These are phyloP conservation scores for Globisporangium iwayamae DNA, from an alignment of 352 stramenopile species.

Conservation along the genomic window DNA sequence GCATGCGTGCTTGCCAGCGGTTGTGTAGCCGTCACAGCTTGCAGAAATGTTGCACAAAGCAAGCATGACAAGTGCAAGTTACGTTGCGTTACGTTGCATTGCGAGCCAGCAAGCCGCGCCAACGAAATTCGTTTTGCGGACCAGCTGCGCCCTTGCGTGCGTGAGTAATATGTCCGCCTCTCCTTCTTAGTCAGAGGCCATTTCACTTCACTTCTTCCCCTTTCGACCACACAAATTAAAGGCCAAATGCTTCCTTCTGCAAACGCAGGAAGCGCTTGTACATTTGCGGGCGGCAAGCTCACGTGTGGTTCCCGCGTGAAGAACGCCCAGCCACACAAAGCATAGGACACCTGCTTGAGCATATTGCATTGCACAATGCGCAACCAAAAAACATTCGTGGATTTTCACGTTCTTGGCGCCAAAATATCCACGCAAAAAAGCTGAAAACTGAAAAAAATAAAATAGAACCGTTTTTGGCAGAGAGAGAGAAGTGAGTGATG, in stretches of 20 bases:
- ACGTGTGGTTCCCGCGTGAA: neutral
- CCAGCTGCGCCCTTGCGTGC: neutral
- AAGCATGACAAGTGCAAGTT: neutral
- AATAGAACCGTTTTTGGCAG: neutral
- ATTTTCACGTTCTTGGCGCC: neutral
- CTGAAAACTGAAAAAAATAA: neutral
- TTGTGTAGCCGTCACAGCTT: no score
- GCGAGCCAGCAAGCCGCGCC: neutral
- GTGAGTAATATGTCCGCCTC: slow-evolving; percentile 2
- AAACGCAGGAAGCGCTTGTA: no score
- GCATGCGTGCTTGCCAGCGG: no score
- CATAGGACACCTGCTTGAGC: neutral
- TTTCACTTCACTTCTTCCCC: neutral
- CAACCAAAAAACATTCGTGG: neutral
- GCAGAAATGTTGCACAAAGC: no score
- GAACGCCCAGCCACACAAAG: no score
- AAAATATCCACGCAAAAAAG: slow-evolving; percentile 10
- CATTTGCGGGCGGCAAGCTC: no score
- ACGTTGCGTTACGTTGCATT: neutral
- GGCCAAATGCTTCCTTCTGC: no score
- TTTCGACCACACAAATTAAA: neutral
- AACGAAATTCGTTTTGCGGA: neutral
- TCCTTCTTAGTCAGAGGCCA: neutral
- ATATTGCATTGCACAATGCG: neutral
- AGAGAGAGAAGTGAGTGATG: neutral